Base-by-base conservation (phyloP, 768 basidiomycete species). In the Floccularia luteovirens region DNA sequence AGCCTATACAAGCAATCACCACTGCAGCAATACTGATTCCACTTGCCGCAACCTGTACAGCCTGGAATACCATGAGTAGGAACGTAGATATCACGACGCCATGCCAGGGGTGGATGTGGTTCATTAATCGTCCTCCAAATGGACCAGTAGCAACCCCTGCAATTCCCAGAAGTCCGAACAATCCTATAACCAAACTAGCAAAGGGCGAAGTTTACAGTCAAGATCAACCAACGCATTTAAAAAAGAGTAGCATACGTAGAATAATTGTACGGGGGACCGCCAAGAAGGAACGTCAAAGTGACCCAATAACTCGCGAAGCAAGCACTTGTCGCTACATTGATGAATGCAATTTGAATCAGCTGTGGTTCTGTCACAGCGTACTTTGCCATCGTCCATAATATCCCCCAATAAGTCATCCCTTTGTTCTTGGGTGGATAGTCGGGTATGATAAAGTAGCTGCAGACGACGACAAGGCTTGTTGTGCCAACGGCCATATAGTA, bases 341-440 rank as follows among this genome's bases (percentile, higher is more conserved):
- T 66, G 46, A 87, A 56, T 44, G 70, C 64, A 2, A 69, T 64
- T 55, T 92, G 90, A 7, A 90, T 69, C 22, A 93, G 62, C 16
- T 82, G 60, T 0, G 90, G 90, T 56, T 92, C 86, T 0, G 83
- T 91, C 25, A 81, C 67, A 0, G 78, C 65, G 48, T 78, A 84
- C 56, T 79, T 82, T 3, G 64, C 79, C 90, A 91, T 91, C 6
- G 80, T 82, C 58, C 66, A 75, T 23, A 88, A 58, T 33, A 90
- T 82, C 13, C 77, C 60, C 47, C 64, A 67, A 58, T 91, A 91
- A 2, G 76, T 74, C 45, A 88, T 39, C 32, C 74, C 61, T 16
- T 52, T 57, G 52, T 84, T 82, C 55, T 85, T 90, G 10, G 82
- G 74, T 1, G 88, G 90, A 51, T 85, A 90, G 57, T 93, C 89